Percentiles rank a stretch among this genome's conserved stretches.
Evolutionary conservation across 1,284 basidiomycete genomes (phyloP).

Genomic region (Ganoderma sp.): DNA sequence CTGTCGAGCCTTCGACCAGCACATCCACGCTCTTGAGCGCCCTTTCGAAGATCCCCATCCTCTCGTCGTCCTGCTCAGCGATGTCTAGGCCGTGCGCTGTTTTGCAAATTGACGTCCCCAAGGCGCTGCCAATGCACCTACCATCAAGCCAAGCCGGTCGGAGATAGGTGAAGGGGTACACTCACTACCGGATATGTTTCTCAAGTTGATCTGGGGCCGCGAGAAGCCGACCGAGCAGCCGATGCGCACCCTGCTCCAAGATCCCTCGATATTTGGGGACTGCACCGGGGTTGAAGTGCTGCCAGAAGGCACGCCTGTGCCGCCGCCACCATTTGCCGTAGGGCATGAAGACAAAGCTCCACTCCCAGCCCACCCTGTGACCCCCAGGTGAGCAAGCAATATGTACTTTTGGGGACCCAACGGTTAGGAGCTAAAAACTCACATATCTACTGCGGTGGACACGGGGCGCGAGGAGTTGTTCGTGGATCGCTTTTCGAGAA

Average conservation of each 20-base stretch:
- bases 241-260: not conserved
- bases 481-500: constrained; percentile 12
- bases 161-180: not conserved
- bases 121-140: constrained; percentile 1
- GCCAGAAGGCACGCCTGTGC: constrained; percentile 11
- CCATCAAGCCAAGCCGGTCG: not conserved
- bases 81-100: constrained; percentile 7
- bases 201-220: not conserved
- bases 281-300: constrained; percentile 10
- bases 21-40: constrained; percentile 9
- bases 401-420: too few relatives aligned
- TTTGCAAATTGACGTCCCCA: constrained; percentile 4
- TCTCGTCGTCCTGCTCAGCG: constrained; percentile 5
- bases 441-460: not conserved
- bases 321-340: constrained; percentile 11
- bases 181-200: constrained; percentile 1
- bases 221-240: not conserved
- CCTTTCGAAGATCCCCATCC: constrained; percentile 11
- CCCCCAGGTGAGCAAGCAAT: not conserved
- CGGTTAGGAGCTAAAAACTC: too few relatives aligned
- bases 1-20: constrained; percentile 3
- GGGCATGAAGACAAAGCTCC: constrained; percentile 7
- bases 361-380: constrained; percentile 8
- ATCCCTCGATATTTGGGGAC: not conserved
- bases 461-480: constrained; percentile 10